Evolutionary conservation across 1,284 basidiomycete genomes (phyloP).

Genomic region (Moesziomyces sp.): DNA sequence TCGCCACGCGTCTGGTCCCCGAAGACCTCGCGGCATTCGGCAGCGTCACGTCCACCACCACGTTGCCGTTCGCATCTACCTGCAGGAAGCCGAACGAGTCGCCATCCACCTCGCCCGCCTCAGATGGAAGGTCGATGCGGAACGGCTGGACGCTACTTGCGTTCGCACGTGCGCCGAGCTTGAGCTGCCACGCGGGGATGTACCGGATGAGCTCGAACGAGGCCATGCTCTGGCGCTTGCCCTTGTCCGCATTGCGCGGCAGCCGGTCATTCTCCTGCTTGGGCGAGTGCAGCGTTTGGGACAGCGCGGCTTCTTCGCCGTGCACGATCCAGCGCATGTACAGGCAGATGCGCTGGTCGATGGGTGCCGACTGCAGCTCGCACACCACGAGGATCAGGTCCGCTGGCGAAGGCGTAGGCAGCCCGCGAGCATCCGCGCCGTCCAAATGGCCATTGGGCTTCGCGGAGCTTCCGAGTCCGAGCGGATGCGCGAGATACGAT

Average conservation of each 20-base stretch:
- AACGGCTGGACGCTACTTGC: slow-evolving; percentile 19
- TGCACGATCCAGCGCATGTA: slow-evolving; percentile 47
- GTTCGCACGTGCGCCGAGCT: slow-evolving; percentile 6
- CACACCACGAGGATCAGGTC: slow-evolving; percentile 46
- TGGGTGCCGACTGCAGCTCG: slow-evolving; percentile 38
- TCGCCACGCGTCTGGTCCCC: not conserved
- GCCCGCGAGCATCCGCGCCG: not conserved
- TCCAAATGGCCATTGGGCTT: not conserved
- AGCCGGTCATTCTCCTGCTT: not conserved
- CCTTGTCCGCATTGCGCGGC: slow-evolving; percentile 3
- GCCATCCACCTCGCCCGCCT: not conserved
- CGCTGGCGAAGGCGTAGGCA: slow-evolving; percentile 21
- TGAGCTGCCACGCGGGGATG: slow-evolving; percentile 32
- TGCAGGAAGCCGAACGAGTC: slow-evolving; percentile 16
- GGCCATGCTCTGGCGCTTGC: slow-evolving; percentile 4
- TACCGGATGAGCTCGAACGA: slow-evolving; percentile 30
- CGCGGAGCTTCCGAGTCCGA: not conserved
- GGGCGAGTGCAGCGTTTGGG: slow-evolving; percentile 1
- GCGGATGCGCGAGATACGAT: slow-evolving; percentile 11
- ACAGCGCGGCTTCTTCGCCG: slow-evolving; percentile 22
- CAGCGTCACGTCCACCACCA: slow-evolving; percentile 22
- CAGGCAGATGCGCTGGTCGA: slow-evolving; percentile 42
- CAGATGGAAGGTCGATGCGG: slow-evolving; percentile 18
- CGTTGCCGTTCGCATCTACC: slow-evolving; percentile 21
- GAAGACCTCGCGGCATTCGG: not conserved